phyloP scores from a whole-genome alignment of 1,139 yeast species.

The Yamadazyma sp. region DNA sequence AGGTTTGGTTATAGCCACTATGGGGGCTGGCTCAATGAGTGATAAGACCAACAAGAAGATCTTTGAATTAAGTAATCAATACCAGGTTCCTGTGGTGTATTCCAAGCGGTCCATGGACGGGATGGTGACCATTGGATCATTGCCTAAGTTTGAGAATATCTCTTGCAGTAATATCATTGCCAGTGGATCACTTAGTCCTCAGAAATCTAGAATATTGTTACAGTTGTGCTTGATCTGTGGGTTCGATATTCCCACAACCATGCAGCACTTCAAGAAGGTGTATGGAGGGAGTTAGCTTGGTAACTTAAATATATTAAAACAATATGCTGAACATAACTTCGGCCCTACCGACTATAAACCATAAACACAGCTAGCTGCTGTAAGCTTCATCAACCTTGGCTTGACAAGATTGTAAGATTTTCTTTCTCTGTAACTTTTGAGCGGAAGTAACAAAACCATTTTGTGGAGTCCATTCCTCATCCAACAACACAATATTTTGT shows the following conservation, averaged over 20 bases:
- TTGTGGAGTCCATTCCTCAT: conserved; percentile 98
- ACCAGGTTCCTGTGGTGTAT: conserved; percentile 55
- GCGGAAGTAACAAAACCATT: conserved; percentile 93
- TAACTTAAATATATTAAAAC: conserved; percentile 7
- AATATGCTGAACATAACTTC: conserved; percentile 7
- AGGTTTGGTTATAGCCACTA: conserved; percentile 65
- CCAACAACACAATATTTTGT: conserved; percentile 74
- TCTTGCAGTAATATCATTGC: conserved; percentile 39
- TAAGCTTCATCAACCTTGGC: conserved; percentile 61
- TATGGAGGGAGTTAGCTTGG: conserved; percentile 18
- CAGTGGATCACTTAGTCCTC: conserved; percentile 69
- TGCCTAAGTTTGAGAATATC: conserved; percentile 25
- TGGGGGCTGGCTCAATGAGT: conserved; percentile 71
- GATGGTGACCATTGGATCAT: conserved; percentile 42
- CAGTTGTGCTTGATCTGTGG: conserved; percentile 56
- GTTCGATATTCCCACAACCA: conserved; percentile 41
- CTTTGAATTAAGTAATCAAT: conserved; percentile 29
- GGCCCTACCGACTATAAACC: not conserved
- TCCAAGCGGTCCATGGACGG: conserved; percentile 69
- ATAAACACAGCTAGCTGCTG: conserved; percentile 1
- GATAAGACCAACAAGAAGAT: conserved; percentile 47
- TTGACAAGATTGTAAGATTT: conserved; percentile 69
- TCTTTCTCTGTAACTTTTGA: conserved; percentile 93
- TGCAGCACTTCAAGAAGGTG: conserved; percentile 47
- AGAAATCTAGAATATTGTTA: conserved; percentile 59